Percentiles rank a stretch among this genome's conserved stretches.
Evolutionary conservation across 352 stramenopile species (phyloP).

Genomic region (Phytophthora foliorum): DNA sequence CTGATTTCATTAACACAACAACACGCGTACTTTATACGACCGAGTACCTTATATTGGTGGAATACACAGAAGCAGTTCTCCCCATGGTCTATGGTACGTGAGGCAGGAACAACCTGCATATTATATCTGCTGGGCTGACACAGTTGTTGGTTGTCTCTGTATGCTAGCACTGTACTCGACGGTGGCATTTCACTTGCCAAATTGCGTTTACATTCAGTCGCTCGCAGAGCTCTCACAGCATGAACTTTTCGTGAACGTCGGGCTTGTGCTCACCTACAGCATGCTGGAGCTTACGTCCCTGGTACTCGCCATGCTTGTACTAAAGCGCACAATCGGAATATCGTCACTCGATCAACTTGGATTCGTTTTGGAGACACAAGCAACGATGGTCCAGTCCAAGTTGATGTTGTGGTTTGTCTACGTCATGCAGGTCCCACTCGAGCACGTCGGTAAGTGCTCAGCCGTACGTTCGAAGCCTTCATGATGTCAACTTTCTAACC

Average conservation of each 20-base stretch:
- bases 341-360: slow-evolving; percentile 33
- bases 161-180: neutral
- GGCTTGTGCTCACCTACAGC: neutral
- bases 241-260: neutral
- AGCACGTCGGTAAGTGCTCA: slow-evolving; percentile 17
- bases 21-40: slow-evolving; percentile 40
- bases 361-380: slow-evolving; percentile 38
- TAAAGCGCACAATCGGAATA: slow-evolving; percentile 18
- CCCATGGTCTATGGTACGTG: slow-evolving; percentile 42
- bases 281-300: slow-evolving; percentile 24
- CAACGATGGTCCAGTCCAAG: slow-evolving; percentile 35
- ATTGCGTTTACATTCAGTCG: neutral
- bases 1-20: slow-evolving; percentile 35
- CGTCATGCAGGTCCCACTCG: slow-evolving; percentile 21
- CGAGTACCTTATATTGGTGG: slow-evolving; percentile 50
- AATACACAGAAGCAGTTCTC: slow-evolving; percentile 48
- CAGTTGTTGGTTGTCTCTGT: neutral
- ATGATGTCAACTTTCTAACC: neutral
- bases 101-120: neutral
- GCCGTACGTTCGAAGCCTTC: neutral
- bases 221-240: neutral
- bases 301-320: slow-evolving; percentile 14
- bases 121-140: neutral
- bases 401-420: slow-evolving; percentile 33
- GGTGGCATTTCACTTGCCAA: slow-evolving; percentile 6